Base-by-base conservation (phyloP, 129 eudicot genomes). In the Helianthus tuberosus region DNA sequence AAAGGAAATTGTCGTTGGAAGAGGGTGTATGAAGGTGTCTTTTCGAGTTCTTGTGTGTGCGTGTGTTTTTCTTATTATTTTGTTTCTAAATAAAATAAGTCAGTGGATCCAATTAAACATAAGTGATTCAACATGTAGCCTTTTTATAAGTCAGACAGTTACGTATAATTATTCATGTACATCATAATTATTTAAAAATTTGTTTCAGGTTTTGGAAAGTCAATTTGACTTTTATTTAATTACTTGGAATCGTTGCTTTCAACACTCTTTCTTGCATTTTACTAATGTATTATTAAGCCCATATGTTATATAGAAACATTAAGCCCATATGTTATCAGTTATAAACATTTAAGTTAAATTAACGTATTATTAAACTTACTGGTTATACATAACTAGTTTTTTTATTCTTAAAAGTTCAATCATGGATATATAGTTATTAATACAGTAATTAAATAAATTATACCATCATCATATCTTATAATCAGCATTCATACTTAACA, bases 241-340 rank as follows among this genome's bases (percentile, higher is more conserved):
- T 15, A 53, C 59, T 53, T 53, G 9, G 9, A 53, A 4, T 5
- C 6, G 6, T 53, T 53, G 59, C 59, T 53, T 53, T 53, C 11
- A n/a, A 53, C 59, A 15, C 7, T 14, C 8, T 16, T 53, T 53
- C 27, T 53, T 16, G 29, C 17, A 8, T 53, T 53, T 53, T 53
- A n/a, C 59, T 53, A 15, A 6, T 53, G 59, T 53, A 53, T 53
- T 53, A 53, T 53, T 53, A 6, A 53, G 17, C 59, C 59, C 59
- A 53, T 15, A 16, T n/a, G 10, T 1, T 16, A 53, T 53, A 15
- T 53, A 15, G 27, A 53, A n/a, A 16, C 27, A 53, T 53, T 53
- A 6, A 53, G 17, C 59, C 59, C 59, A 53, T 15, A 16, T n/a
- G 10, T 1, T 16, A 53, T 53, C n/a, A n/a, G n/a, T n/a, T n/a